These are phyloP conservation scores for Cyclaneusma minus DNA, from an alignment of 2,329 filamentous ascomycete genomes.

Conservation along the genomic window DNA sequence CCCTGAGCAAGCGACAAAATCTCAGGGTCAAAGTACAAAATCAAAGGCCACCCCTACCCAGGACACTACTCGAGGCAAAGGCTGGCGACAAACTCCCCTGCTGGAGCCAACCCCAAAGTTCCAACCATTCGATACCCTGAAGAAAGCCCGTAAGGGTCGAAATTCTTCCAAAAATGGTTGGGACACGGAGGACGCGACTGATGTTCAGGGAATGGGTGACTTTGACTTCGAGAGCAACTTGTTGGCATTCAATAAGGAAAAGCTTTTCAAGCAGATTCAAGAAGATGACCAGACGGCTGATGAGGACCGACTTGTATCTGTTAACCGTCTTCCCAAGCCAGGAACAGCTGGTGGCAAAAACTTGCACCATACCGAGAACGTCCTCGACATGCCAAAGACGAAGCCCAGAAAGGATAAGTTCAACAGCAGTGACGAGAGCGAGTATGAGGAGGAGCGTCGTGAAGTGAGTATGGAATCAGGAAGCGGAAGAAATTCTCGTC, in stretches of 20 bases:
- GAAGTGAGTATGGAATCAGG: conserved; percentile 19
- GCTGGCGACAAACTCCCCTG: conserved; percentile 53
- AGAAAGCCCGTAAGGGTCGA: conserved; percentile 31
- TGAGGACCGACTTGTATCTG: conserved; percentile 74
- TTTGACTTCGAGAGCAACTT: conserved; percentile 87
- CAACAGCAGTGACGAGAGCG: conserved; percentile 58
- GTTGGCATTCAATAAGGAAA: conserved; percentile 87
- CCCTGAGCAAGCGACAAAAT: neutral
- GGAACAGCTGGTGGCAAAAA: conserved; percentile 76
- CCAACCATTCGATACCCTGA: conserved; percentile 45
- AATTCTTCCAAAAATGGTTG: conserved; percentile 52
- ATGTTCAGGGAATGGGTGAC: conserved; percentile 83
- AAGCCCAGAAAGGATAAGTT: conserved; percentile 12
- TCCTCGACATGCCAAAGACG: conserved; percentile 46
- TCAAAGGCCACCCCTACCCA: conserved; percentile 26
- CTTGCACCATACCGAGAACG: conserved; percentile 80
- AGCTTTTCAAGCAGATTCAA: conserved; percentile 81
- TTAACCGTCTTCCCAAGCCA: conserved; percentile 57
- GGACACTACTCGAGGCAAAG: conserved; percentile 36
- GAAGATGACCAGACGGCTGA: conserved; percentile 83
- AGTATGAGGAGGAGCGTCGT: conserved; percentile 26
- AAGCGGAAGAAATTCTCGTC: conserved; percentile 28
- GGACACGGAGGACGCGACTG: conserved; percentile 91
- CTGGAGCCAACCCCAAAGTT: conserved; percentile 47
- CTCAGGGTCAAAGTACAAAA: neutral